Conservation (phyloP, 2,329 filamentous ascomycete genomes). For the Thermothelomyces thermophilus region DNA sequence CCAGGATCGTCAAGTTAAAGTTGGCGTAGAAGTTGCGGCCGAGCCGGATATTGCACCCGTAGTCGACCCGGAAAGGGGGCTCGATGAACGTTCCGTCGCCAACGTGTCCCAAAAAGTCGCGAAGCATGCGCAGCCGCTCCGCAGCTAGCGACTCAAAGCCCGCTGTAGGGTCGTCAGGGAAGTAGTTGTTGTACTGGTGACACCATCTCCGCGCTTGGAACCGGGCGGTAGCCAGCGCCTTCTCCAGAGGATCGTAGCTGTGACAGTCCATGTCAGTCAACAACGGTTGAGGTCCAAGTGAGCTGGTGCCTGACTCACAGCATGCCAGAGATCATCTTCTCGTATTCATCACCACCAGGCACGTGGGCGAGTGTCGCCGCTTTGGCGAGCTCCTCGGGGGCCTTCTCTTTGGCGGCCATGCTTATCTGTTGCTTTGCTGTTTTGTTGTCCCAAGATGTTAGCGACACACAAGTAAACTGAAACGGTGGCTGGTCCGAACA, state of each 20-base stretch:
- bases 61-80: conserved; percentile 56
- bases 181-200: conserved; percentile 52
- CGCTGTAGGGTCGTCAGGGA: conserved; percentile 38
- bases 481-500: no score
- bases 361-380: conserved; percentile 5
- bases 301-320: neutral
- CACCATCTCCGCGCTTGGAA: conserved; percentile 47
- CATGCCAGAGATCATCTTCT: conserved; percentile 14
- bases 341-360: conserved; percentile 3
- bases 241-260: conserved; percentile 41
- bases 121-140: conserved; percentile 40
- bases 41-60: conserved; percentile 58
- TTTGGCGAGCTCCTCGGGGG: neutral
- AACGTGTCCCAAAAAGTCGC: conserved; percentile 42
- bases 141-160: conserved; percentile 33
- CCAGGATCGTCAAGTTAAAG: conserved; percentile 58
- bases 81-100: conserved; percentile 53
- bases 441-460: no score
- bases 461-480: no score
- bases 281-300: neutral
- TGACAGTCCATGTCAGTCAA: neutral
- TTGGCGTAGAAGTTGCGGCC: conserved; percentile 60
- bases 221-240: conserved; percentile 29
- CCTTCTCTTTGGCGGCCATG: neutral
- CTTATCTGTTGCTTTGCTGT: neutral